Evolutionary conservation across 2,329 filamentous ascomycete species (phyloP), one percentile per base, ranked within the genome.

Genomic region (Aspergillus floridensis): DNA sequence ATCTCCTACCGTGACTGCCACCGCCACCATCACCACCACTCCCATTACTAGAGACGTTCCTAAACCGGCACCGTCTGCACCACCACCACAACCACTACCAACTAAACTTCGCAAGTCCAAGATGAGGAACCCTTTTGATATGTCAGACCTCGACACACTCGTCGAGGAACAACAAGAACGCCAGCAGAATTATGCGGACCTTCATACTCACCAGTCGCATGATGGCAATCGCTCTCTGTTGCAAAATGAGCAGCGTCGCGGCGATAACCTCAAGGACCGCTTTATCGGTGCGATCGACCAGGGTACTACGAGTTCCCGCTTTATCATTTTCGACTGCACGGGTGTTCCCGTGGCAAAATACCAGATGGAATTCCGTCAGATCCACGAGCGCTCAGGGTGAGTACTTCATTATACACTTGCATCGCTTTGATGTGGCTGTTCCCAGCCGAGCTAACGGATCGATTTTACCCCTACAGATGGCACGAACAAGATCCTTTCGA

Each of bases 221-320:
- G 73, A 76, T 54, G 74, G 74, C 29, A 60, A 72, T 10, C 72
- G 74, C 12, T 72, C 73, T 3, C 31, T 76, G n/a, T 41, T 76
- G 10, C 72, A 75, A 46, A 67, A 75, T 35, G 72, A 75, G 58
- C 63, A 63, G 1, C 69, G 65, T 49, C 68, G 68, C 41, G 59
- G 49, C 6, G 72, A 72, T 53, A 72, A 71, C 52, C 63, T 76
- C 46, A 75, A 76, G 58, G 66, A 75, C 35, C 73, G 65, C 50
- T 96, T 91, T 70, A 88, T 96, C 61, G 92, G 92, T 61, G 91
- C 90, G 67, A 93, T 96, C 72, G 92, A 96, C 72, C 91, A 96
- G 71, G 92, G 92, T 59, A 96, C 92, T 12, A 96, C 92, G 32
- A 93, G 90, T 60, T 91, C 92, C 35, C 85, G 92, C 41, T 96